Conservation (phyloP, 208 protist species). For the Wallacemonas sp. region DNA sequence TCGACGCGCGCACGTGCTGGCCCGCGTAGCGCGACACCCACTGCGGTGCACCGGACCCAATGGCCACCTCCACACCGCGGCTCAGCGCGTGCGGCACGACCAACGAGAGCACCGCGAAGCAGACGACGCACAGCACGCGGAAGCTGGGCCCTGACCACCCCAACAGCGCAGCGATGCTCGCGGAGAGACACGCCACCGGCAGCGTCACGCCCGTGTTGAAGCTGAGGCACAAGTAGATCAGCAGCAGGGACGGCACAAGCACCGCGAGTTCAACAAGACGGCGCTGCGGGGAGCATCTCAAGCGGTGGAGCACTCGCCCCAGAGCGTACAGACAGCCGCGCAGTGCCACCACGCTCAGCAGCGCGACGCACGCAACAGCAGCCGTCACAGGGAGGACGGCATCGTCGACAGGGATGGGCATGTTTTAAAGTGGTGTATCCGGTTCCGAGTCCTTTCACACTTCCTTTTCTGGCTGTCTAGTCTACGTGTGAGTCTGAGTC, state of each 20-base stretch:
- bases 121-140: constrained; percentile 25
- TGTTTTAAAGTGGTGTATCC: too few relatives aligned
- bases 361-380: constrained; percentile 11
- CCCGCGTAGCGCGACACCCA: constrained; percentile 35
- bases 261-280: neutral
- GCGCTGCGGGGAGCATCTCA: neutral
- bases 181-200: constrained; percentile 15
- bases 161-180: constrained; percentile 15
- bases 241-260: neutral
- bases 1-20: constrained; percentile 32
- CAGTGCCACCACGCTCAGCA: neutral
- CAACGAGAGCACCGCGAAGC: constrained; percentile 21
- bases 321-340: neutral
- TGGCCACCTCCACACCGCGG: constrained; percentile 14
- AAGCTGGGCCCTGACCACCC: constrained; percentile 35
- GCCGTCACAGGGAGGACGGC: neutral
- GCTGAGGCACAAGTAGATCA: constrained; percentile 8
- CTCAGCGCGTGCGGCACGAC: constrained; percentile 2
- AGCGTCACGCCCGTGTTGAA: constrained; percentile 26
- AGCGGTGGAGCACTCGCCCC: neutral
- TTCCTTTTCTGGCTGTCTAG: neutral
- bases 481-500: too few relatives aligned
- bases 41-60: constrained; percentile 1
- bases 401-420: constrained; percentile 1
- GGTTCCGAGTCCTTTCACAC: too few relatives aligned